Conservation (phyloP, 805 yeast species). For the Yamadazyma endophytica region DNA sequence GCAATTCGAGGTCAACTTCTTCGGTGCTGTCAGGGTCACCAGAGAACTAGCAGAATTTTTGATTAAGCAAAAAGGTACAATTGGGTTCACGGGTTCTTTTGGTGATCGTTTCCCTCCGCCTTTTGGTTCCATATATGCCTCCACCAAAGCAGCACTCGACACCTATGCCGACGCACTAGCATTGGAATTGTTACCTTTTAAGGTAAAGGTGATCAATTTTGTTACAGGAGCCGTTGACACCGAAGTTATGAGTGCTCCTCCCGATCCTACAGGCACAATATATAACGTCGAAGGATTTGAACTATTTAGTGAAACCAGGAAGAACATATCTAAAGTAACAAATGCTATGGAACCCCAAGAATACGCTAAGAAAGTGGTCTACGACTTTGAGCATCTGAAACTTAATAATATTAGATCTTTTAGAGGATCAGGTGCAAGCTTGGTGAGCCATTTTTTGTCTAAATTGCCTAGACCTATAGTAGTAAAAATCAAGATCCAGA, state of each 20-base stretch:
- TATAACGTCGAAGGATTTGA: conserved; percentile 2
- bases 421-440: conserved; percentile 1
- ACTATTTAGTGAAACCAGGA: too few relatives aligned
- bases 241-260: conserved; percentile 18
- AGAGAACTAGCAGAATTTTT: conserved; percentile 52
- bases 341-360: neutral
- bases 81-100: conserved; percentile 32
- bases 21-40: conserved; percentile 60
- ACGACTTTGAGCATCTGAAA: conserved; percentile 1
- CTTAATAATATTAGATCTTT: neutral
- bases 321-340: too few relatives aligned
- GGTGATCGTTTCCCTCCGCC: conserved; percentile 24
- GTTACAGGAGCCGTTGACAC: conserved; percentile 8
- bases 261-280: neutral
- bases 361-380: conserved; percentile 5
- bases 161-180: conserved; percentile 8
- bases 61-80: conserved; percentile 43
- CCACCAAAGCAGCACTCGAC: conserved; percentile 20
- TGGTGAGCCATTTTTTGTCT: too few relatives aligned
- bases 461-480: too few relatives aligned
- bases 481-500: too few relatives aligned
- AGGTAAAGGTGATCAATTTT: conserved; percentile 7
- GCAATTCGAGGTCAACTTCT: conserved; percentile 60
- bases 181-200: conserved; percentile 10
- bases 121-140: conserved; percentile 23